Conservation (phyloP, 2,329 filamentous ascomycete species). For the Lasiodiplodia gonubiensis region DNA sequence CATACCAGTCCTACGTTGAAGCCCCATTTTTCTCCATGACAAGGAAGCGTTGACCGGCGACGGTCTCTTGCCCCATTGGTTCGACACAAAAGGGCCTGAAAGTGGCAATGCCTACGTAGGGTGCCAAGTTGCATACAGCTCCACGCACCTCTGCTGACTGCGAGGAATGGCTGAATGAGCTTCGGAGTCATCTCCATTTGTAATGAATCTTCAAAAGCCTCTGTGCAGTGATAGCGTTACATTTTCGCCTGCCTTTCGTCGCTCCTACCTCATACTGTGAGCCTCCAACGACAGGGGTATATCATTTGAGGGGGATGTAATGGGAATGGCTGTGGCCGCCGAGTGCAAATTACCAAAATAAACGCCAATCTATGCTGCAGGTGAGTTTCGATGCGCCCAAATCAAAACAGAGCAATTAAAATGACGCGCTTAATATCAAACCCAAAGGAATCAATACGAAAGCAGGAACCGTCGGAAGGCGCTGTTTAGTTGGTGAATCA, state of each 20-base stretch:
- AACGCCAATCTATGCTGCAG: constrained; percentile 23
- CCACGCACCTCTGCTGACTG: not conserved
- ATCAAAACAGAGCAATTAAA: constrained; percentile 1
- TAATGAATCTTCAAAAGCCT: not conserved
- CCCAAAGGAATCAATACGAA: not conserved
- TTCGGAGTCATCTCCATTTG: not conserved
- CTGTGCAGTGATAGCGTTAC: constrained; percentile 12
- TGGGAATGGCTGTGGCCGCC: constrained; percentile 17
- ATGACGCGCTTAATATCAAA: constrained; percentile 6
- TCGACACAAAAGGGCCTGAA: not conserved
- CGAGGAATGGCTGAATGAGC: not conserved
- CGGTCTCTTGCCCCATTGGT: constrained; percentile 18
- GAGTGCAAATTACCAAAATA: not conserved
- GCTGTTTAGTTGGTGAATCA: constrained; percentile 19
- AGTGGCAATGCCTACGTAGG: not conserved
- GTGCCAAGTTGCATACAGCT: not conserved
- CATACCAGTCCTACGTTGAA: not conserved
- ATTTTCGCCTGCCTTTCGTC: constrained; percentile 6
- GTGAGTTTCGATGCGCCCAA: constrained; percentile 19
- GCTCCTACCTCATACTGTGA: constrained; percentile 8
- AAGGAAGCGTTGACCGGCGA: not conserved
- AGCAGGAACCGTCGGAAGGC: not conserved
- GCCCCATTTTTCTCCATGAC: not conserved
- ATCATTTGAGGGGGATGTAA: not conserved
- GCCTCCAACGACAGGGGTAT: constrained; percentile 23